Conservation (phyloP, 306 rosid genomes). For the Cucurbita ficifolia region DNA sequence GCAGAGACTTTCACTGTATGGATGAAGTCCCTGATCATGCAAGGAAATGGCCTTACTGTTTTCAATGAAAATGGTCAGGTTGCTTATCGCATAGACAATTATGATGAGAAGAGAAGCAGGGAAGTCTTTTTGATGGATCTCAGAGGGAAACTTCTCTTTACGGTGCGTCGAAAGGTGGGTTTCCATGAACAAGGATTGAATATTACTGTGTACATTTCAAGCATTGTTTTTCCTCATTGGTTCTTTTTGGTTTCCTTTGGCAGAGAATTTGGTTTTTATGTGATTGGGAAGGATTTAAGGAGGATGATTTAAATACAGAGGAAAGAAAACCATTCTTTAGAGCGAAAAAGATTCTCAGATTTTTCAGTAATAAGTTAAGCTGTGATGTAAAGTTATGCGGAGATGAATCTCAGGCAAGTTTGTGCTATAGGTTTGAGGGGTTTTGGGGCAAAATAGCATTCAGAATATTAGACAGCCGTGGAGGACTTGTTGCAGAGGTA, state of each 20-base stretch:
- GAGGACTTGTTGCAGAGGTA: conserved; percentile 63
- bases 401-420: conserved; percentile 4
- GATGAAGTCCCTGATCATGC: conserved; percentile 32
- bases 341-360: conserved; percentile 9
- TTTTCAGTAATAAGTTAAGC: conserved; percentile 2
- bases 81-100: conserved; percentile 24
- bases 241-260: background rate
- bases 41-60: conserved; percentile 31
- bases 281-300: background rate
- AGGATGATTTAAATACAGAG: background rate
- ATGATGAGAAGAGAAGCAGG: conserved; percentile 16
- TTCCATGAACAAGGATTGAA: background rate
- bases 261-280: background rate
- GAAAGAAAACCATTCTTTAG: conserved; percentile 9
- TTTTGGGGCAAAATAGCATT: conserved; percentile 26
- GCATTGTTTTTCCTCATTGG: background rate
- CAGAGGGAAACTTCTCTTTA: conserved; percentile 21
- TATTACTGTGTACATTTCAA: background rate
- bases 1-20: conserved; percentile 21
- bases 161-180: conserved; percentile 17
- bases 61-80: conserved; percentile 17
- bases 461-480: conserved; percentile 30
- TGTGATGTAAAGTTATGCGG: background rate
- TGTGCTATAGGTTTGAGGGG: conserved; percentile 12
- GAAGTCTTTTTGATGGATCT: conserved; percentile 35